Conservation (phyloP, 2,329 filamentous ascomycete species). For the Penicillium sp. region DNA sequence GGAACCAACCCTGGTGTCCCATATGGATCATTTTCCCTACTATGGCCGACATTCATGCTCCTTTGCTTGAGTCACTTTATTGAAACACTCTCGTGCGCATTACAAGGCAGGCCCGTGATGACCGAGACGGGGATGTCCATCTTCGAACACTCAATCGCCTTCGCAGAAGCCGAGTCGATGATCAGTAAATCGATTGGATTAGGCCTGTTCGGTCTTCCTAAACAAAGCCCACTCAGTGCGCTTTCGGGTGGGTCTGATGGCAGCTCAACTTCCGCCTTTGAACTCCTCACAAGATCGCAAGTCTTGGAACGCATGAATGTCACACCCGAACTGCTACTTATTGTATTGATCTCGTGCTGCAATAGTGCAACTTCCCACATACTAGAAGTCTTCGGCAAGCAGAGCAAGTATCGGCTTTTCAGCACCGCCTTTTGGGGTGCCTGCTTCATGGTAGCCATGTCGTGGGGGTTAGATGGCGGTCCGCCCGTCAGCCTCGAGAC, state of each 20-base stretch:
- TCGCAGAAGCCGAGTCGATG: constrained; percentile 90
- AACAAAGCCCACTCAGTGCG: constrained; percentile 44
- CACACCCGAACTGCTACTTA: constrained; percentile 80
- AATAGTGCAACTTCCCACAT: constrained; percentile 84
- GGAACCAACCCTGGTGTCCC: constrained; percentile 55
- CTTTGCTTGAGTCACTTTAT: constrained; percentile 76
- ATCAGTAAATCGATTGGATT: constrained; percentile 77
- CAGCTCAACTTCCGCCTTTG: constrained; percentile 33
- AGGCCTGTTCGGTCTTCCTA: constrained; percentile 59
- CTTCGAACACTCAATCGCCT: constrained; percentile 93
- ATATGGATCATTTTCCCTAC: constrained; percentile 72
- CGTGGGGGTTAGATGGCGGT: constrained; percentile 66
- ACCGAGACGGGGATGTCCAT: constrained; percentile 94
- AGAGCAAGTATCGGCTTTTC: constrained; percentile 75
- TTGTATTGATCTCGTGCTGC: constrained; percentile 83
- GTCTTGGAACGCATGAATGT: constrained; percentile 82
- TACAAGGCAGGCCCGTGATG: constrained; percentile 76
- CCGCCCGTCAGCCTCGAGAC: constrained; percentile 46
- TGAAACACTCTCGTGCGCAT: constrained; percentile 81
- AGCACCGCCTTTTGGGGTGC: constrained; percentile 89
- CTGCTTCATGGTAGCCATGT: constrained; percentile 82
- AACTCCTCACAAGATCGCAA: constrained; percentile 48
- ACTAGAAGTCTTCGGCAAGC: constrained; percentile 75
- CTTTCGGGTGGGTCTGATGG: constrained; percentile 41
- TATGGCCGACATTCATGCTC: constrained; percentile 53